Evolutionary conservation across 2,329 filamentous ascomycete genomes (phyloP).

Genomic region (Ascochyta koolunga): DNA sequence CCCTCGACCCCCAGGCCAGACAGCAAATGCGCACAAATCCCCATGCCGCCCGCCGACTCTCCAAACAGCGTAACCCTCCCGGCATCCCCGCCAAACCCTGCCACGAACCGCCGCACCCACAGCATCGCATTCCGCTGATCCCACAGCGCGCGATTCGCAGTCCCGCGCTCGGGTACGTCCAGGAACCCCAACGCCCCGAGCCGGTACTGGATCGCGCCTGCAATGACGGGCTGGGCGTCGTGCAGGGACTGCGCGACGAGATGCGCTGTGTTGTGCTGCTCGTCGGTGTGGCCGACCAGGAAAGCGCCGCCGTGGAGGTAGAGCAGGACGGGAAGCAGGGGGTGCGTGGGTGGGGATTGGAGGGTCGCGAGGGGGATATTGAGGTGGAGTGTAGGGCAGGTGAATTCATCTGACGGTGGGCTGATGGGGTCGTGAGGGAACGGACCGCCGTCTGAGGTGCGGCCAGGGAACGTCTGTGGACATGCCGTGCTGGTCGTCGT

Average conservation of each 20-base stretch:
- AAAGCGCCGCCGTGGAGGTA: constrained; percentile 62
- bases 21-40: constrained; percentile 35
- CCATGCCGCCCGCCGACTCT: constrained; percentile 53
- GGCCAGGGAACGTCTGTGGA: constrained; percentile 21
- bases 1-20: constrained; percentile 10
- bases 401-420: constrained; percentile 17
- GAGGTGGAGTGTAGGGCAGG: constrained; percentile 30
- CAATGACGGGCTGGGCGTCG: constrained; percentile 23
- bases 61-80: constrained; percentile 48
- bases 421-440: constrained; percentile 15
- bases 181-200: constrained; percentile 41
- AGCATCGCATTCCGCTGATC: constrained; percentile 44
- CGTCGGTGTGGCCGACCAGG: constrained; percentile 44
- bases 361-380: constrained; percentile 29
- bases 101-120: constrained; percentile 46
- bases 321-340: constrained; percentile 57
- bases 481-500: constrained; percentile 28
- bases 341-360: not conserved
- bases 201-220: constrained; percentile 33
- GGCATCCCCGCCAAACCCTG: constrained; percentile 44
- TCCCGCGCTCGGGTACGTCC: constrained; percentile 49
- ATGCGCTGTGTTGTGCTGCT: constrained; percentile 29
- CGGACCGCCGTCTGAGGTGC: constrained; percentile 19
- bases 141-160: constrained; percentile 27
- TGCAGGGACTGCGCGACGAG: constrained; percentile 32